Evolutionary conservation across 805 yeast species (phyloP), one percentile per base, ranked within the genome.

Genomic region (Kluyveromyces aestuarii): DNA sequence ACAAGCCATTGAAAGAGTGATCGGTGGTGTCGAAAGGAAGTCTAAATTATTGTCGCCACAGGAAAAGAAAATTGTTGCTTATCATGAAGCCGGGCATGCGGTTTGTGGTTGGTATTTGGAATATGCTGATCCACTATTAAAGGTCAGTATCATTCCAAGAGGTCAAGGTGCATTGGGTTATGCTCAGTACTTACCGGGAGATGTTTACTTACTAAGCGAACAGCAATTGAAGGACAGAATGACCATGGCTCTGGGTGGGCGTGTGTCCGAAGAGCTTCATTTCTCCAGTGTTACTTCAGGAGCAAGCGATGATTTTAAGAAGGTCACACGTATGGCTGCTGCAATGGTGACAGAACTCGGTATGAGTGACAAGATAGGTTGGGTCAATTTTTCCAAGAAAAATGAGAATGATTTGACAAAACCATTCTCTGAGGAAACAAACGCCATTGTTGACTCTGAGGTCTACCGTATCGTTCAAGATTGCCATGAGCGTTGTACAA

Each of bases 81-180:
- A 86, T 63, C 97, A 89, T 67, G 97, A 89, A 69, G 97, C 97
- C 1, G 97, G 97, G 0, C 97, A 89, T 66, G 97, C 97, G 4
- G 84, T 89, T 44, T 86, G 96, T 68, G 97, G 96, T 19, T 90
- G 96, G 97, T 87, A 73, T 63, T 73, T 89, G 61, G 78, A 81
- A 68, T 81, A 71, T 69, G 96, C 97, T 10, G 96, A 89, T 64
- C 97, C 97, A 8, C 71, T 89, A 51, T 77, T 90, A 50, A 89
- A 89, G 67, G 96, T 89, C n/a, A 84, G 95, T 18, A 89, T 89
- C 56, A 87, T 89, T 52, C 97, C 97, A 49, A 80, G 96, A 67
- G 96, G 96, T 19, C 87, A 85, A 66, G 96, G 96, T 45, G 96
- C 96, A 13, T 72, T 89, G 48, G 97, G 97, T n/a, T 89, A 90